phyloP scores from a whole-genome alignment of 75 land plant species.

The Pinus albicaulis region DNA sequence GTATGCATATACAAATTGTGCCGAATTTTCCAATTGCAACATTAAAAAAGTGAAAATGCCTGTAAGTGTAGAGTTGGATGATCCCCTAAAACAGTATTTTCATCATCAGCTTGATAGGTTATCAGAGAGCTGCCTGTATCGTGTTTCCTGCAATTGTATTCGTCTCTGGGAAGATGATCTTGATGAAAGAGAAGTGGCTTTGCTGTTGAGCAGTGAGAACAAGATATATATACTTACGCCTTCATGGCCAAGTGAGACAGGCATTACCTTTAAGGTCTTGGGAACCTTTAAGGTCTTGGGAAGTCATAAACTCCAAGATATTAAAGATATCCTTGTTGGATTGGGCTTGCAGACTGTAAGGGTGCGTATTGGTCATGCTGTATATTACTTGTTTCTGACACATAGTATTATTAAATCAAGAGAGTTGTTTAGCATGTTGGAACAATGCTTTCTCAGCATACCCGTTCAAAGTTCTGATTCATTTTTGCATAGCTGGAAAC shows the following conservation, averaged over 20 bases:
- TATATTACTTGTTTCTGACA: conserved; percentile 36
- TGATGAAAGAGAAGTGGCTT: conserved; percentile 46
- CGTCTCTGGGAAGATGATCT: too few species aligned
- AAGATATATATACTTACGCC: conserved; percentile 30
- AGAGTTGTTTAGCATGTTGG: conserved; percentile 24
- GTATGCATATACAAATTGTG: too few species aligned
- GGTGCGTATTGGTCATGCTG: conserved; percentile 23
- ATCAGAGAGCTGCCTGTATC: too few species aligned
- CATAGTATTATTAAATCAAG: conserved; percentile 30
- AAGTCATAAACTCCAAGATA: conserved; percentile 35
- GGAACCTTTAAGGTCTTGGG: too few species aligned
- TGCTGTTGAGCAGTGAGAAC: conserved; percentile 36
- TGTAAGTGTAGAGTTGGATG: too few species aligned
- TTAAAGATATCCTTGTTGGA: conserved; percentile 40
- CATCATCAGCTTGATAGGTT: too few species aligned
- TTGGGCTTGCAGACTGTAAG: conserved; percentile 56
- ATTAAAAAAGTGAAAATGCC: too few species aligned
- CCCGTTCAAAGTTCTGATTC: conserved; percentile 4
- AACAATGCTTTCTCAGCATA: conserved; percentile 11
- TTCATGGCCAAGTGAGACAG: background rate
- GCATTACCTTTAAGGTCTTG: background rate
- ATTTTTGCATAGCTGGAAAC: conserved; percentile 21
- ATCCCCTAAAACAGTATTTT: too few species aligned
- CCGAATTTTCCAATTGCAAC: too few species aligned
- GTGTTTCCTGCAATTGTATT: too few species aligned